These are phyloP conservation scores for Penicillium salamii DNA, from an alignment of 495 filamentous ascomycete genomes.

Conservation along the genomic window DNA sequence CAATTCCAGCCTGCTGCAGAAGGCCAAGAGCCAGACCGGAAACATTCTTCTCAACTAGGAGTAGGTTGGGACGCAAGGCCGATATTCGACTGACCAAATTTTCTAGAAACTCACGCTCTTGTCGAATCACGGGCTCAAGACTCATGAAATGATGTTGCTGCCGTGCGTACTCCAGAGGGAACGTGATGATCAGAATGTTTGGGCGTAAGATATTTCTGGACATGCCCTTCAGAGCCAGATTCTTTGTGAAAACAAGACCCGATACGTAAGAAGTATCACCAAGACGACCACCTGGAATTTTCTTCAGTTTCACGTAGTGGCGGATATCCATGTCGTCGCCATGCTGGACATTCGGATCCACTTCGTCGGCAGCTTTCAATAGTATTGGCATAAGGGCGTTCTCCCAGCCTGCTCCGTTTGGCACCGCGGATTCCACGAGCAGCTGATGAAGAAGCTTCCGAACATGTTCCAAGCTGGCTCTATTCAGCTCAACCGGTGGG, in stretches of 20 bases:
- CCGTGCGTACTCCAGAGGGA: conserved; percentile 93
- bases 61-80: conserved; percentile 74
- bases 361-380: conserved; percentile 87
- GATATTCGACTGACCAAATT: conserved; percentile 93
- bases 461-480: conserved; percentile 84
- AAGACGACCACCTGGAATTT: conserved; percentile 84
- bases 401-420: conserved; percentile 77
- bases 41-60: conserved; percentile 87
- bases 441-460: conserved; percentile 80
- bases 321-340: conserved; percentile 97
- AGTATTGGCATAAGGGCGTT: conserved; percentile 88
- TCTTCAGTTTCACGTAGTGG: conserved; percentile 98
- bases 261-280: conserved; percentile 93
- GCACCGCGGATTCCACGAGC: conserved; percentile 70
- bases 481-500: conserved; percentile 77
- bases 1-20: conserved; percentile 81
- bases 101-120: conserved; percentile 90
- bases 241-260: conserved; percentile 95
- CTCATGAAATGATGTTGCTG: conserved; percentile 99
- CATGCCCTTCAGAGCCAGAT: conserved; percentile 95
- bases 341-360: conserved; percentile 83
- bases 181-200: conserved; percentile 88
- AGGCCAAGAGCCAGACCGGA: conserved; percentile 87
- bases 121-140: conserved; percentile 91
- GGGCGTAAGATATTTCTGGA: conserved; percentile 78